Evolutionary conservation across 352 stramenopile species (phyloP).

Genomic region (Globisporangium middletonii): DNA sequence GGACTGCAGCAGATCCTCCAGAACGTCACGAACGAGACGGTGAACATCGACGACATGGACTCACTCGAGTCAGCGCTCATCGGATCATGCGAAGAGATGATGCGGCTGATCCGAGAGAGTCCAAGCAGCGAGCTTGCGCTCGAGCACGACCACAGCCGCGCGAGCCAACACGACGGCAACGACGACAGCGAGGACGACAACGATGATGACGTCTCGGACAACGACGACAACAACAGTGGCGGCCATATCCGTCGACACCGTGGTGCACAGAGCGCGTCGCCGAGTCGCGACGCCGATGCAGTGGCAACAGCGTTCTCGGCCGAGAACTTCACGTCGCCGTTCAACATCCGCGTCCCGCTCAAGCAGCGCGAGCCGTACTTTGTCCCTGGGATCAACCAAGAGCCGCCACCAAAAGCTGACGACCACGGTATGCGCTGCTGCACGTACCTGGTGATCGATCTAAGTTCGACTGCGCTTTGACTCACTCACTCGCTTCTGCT

Average conservation of each 20-base stretch:
- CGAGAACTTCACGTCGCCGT: slow-evolving; percentile 67
- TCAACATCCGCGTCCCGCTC: slow-evolving; percentile 61
- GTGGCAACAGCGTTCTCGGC: slow-evolving; percentile 17
- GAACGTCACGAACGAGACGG: slow-evolving; percentile 61
- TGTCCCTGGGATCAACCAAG: slow-evolving; percentile 39
- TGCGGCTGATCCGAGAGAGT: slow-evolving; percentile 48
- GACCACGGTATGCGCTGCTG: slow-evolving; percentile 26
- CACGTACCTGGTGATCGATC: neutral
- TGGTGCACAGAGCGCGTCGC: neutral
- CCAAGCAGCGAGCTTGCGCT: neutral
- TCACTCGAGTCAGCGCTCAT: slow-evolving; percentile 53
- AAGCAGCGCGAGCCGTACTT: slow-evolving; percentile 57
- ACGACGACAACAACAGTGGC: slow-evolving; percentile 3
- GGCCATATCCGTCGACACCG: slow-evolving; percentile 3
- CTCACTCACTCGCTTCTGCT: neutral
- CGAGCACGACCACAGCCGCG: slow-evolving; percentile 1
- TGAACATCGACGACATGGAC: slow-evolving; percentile 63
- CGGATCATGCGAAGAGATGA: slow-evolving; percentile 68
- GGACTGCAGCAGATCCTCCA: slow-evolving; percentile 77
- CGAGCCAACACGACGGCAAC: slow-evolving; percentile 8
- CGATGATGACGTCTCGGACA: neutral
- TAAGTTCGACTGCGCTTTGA: too few relatives aligned
- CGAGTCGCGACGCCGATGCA: neutral
- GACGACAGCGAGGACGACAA: slow-evolving; percentile 1
- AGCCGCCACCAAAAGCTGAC: slow-evolving; percentile 13